phyloP scores from a whole-genome alignment of 257 asterid species.

The Paulownia fortunei region DNA sequence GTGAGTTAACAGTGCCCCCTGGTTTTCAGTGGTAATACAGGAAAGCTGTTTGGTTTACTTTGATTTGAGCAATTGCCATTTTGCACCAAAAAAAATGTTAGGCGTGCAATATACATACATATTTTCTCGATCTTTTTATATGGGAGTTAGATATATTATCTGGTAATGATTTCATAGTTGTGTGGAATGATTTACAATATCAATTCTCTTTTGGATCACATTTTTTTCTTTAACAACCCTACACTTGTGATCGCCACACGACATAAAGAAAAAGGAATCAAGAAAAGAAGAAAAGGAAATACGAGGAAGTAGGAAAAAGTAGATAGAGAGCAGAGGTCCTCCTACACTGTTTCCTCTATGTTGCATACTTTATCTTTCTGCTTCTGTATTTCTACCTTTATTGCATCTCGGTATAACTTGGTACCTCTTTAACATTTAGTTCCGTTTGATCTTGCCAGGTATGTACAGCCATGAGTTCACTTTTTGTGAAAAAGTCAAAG shows the following conservation, averaged over 20 bases:
- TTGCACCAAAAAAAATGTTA: constrained; percentile 9
- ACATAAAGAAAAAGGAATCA: neutral
- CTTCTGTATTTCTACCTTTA: constrained; percentile 3
- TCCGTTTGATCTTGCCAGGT: constrained; percentile 58
- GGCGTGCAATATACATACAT: neutral
- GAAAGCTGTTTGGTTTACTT: constrained; percentile 24
- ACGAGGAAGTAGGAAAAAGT: neutral
- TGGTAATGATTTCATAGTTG: neutral
- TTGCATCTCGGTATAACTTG: constrained; percentile 12
- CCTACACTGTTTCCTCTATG: neutral
- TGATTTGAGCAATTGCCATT: constrained; percentile 4
- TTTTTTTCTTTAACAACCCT: neutral
- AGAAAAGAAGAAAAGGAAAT: neutral
- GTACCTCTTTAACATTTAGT: constrained; percentile 17
- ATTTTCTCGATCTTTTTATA: neutral
- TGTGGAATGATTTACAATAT: neutral
- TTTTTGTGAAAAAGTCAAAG: constrained; percentile 96
- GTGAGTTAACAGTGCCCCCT: constrained; percentile 57
- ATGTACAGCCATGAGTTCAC: constrained; percentile 73
- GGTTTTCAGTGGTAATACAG: constrained; percentile 3
- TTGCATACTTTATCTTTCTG: constrained; percentile 5
- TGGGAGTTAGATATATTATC: constrained; percentile 10
- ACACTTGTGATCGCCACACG: neutral
- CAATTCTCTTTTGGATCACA: neutral
- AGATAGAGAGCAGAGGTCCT: neutral